Conservation (phyloP, 805 yeast species). For the Spencermartinsiella europaea region DNA sequence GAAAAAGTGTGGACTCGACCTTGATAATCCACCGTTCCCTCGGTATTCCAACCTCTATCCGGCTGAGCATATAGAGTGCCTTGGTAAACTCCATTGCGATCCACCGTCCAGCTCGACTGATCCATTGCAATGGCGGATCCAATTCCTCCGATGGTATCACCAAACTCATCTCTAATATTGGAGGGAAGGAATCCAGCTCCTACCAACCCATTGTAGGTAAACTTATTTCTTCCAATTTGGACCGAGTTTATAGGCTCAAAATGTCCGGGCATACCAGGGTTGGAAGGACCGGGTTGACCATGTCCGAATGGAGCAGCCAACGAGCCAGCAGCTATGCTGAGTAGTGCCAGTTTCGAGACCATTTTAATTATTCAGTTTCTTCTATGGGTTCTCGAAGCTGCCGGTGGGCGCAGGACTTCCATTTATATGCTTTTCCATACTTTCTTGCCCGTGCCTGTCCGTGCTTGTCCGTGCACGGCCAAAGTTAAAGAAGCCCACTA, state of each 20-base stretch:
- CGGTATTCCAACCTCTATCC: constrained; percentile 20
- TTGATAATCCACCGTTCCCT: constrained; percentile 12
- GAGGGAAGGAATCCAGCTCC: constrained; percentile 18
- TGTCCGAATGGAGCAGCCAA: background rate
- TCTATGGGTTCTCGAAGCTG: no score
- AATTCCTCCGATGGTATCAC: constrained; percentile 19
- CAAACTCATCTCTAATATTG: constrained; percentile 11
- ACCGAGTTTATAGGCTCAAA: constrained; percentile 1
- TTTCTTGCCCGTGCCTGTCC: no score
- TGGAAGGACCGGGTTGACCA: background rate
- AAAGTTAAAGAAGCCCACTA: no score
- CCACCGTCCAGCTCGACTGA: constrained; percentile 7
- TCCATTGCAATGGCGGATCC: constrained; percentile 18
- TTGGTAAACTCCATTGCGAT: constrained; percentile 10
- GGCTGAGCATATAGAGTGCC: constrained; percentile 18
- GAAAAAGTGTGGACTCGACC: constrained; percentile 13
- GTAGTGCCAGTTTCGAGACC: background rate
- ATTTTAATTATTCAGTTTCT: no score
- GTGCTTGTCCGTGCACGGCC: no score
- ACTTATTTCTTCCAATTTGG: constrained; percentile 5
- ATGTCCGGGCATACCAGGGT: background rate
- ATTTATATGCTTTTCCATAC: no score
- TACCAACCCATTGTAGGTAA: constrained; percentile 16
- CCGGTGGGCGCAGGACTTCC: no score
- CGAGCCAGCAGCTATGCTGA: background rate